Base-by-base conservation (phyloP, 805 yeast species). In the Wickerhamiella domercqiae region DNA sequence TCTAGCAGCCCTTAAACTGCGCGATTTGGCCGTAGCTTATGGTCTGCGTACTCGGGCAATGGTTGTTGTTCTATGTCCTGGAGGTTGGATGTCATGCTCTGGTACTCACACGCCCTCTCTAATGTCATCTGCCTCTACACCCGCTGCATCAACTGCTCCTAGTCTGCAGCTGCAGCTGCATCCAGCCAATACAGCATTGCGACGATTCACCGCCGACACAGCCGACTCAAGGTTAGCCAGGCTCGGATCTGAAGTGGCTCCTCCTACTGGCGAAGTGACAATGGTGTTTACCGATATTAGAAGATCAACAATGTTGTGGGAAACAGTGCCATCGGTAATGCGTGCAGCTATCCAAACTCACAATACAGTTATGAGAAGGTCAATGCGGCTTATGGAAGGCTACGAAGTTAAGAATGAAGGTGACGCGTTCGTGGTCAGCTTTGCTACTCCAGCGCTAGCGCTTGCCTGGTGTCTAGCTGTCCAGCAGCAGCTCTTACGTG, bases 361-460 rank as follows among this genome's bases (percentile, higher is more conserved):
- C 58, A 90, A 90, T 54, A 71, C 81, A 17, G 71, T 90, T 21
- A 90, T 90, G 98, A 73, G 99, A 52, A 71, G 97, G 35, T 93
- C 83, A 47, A 61, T 90, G 44, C 70, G 95, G 48, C 76, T 86
- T 34, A 82, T 81, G 53, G 96, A 97, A 25, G 99, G 98, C 2
- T 90, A 90, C 55, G 99, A 90, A 56, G 98, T 90, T 20, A 90
- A 90, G 56, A 90, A 96, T 2, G 99, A 90, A 72, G 99, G 99
- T 53, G 99, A 90, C 66, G 94, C 98, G 0, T 90, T 90, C 50
- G 86, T 90, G 82, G 96, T 90, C 11, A 82, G 96, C 9, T 90
- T 90, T 57, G 94, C 95, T 0, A 77, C 94, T 0, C 87, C 94
- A 0, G 72, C 87, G 0, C 68, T 87, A 15, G 97, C 97, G 0